Conservation (phyloP, 2,329 filamentous ascomycete genomes). For the Penicillium occitanis region DNA sequence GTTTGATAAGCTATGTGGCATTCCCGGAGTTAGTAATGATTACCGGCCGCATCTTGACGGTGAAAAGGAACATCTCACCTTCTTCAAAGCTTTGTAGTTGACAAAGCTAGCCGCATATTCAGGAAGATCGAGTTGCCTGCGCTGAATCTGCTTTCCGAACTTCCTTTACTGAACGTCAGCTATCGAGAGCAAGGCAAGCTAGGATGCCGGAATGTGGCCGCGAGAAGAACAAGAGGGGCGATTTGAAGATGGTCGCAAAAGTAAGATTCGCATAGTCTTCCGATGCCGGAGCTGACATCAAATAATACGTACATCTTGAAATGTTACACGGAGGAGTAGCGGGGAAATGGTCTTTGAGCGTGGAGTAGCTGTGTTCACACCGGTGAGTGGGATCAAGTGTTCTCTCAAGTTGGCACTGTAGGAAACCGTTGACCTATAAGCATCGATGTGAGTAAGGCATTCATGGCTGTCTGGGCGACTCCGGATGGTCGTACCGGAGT, state of each 20-base stretch:
- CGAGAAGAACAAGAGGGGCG: not conserved
- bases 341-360: not conserved
- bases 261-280: not conserved
- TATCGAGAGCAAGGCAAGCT: constrained; percentile 1
- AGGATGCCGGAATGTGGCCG: constrained; percentile 5
- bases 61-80: constrained; percentile 57
- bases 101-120: constrained; percentile 99
- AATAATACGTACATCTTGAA: constrained; percentile 18
- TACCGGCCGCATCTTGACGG: constrained; percentile 16
- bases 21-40: constrained; percentile 18
- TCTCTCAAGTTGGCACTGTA: not conserved
- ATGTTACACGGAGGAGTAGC: not conserved
- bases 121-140: constrained; percentile 96
- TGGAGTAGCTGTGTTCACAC: not conserved
- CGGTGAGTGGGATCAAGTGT: not conserved
- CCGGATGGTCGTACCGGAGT: not conserved
- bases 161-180: constrained; percentile 64
- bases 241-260: constrained; percentile 3
- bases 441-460: not conserved
- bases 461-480: not conserved
- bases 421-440: not conserved
- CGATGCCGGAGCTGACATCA: not conserved
- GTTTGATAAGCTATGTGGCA: constrained; percentile 82
- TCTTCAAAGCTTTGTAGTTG: constrained; percentile 98
- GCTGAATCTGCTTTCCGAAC: constrained; percentile 99